A percentile compares a stretch with the other conserved stretches of the same genome.
Evolutionary conservation across 1,139 yeast genomes (phyloP).

Genomic region (Diutina scorzettiae): DNA sequence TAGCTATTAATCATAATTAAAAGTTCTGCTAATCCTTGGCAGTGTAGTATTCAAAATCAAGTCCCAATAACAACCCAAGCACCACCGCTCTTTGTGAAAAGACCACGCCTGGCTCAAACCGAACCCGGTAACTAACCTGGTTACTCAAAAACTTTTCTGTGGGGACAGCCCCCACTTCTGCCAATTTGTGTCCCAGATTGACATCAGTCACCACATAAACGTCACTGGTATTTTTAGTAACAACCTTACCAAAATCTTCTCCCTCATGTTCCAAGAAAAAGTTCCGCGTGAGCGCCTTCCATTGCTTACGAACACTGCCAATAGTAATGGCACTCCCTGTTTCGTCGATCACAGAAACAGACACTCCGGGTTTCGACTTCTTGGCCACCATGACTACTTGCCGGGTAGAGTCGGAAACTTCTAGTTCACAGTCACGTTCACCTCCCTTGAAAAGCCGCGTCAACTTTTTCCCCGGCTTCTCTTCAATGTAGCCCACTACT

Average conservation of each 20-base stretch:
- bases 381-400: not conserved
- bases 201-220: not conserved
- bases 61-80: not conserved
- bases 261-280: not conserved
- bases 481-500: not conserved
- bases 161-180: not conserved
- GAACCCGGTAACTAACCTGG: not conserved
- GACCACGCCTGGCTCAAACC: not conserved
- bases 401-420: not conserved
- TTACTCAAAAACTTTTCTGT: not conserved
- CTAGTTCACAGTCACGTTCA: not conserved
- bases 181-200: not conserved
- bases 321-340: not conserved
- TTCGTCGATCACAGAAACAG: not conserved
- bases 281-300: slow-evolving; percentile 1
- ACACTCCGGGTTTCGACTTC: not conserved
- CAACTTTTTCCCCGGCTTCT: not conserved
- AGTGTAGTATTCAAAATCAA: slow-evolving; percentile 5
- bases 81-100: not conserved
- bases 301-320: not conserved
- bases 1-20: not conserved
- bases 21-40: not conserved
- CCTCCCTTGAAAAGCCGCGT: not conserved
- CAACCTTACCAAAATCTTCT: not conserved
- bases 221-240: slow-evolving; percentile 2